Evolutionary conservation across 345 rosid species (phyloP).

Genomic region (Theobroma cacao): DNA sequence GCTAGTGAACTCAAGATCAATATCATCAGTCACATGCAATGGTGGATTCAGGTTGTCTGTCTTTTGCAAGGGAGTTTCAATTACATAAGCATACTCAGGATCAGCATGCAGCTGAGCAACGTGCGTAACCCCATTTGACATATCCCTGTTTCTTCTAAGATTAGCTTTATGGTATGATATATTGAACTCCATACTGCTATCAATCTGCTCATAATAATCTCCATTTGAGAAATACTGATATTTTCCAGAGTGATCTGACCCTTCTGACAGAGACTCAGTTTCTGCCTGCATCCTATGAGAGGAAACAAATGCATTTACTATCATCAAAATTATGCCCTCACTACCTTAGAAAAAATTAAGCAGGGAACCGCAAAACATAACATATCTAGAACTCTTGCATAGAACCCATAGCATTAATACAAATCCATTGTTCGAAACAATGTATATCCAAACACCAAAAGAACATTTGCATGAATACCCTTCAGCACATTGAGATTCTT

Average conservation of each 20-base stretch:
- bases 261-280: constrained; percentile 59
- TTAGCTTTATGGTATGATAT: constrained; percentile 66
- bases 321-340: constrained; percentile 18
- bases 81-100: constrained; percentile 55
- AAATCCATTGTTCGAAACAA: background rate
- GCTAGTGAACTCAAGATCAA: constrained; percentile 27
- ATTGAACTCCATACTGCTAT: constrained; percentile 58
- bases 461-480: background rate
- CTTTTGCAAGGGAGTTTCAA: constrained; percentile 38
- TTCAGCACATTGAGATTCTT: background rate
- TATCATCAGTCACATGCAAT: constrained; percentile 30
- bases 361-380: background rate
- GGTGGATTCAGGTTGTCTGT: constrained; percentile 25
- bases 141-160: constrained; percentile 31
- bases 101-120: constrained; percentile 41
- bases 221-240: constrained; percentile 51
- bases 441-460: background rate
- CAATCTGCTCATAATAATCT: constrained; percentile 53
- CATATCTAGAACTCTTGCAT: background rate
- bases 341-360: background rate
- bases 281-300: constrained; percentile 69
- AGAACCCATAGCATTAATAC: background rate
- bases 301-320: constrained; percentile 11
- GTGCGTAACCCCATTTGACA: constrained; percentile 48
- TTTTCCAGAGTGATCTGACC: constrained; percentile 51